These are phyloP conservation scores for Gaeumannomyces sp. DNA, from an alignment of 2,329 filamentous ascomycete genomes.

Conservation along the genomic window DNA sequence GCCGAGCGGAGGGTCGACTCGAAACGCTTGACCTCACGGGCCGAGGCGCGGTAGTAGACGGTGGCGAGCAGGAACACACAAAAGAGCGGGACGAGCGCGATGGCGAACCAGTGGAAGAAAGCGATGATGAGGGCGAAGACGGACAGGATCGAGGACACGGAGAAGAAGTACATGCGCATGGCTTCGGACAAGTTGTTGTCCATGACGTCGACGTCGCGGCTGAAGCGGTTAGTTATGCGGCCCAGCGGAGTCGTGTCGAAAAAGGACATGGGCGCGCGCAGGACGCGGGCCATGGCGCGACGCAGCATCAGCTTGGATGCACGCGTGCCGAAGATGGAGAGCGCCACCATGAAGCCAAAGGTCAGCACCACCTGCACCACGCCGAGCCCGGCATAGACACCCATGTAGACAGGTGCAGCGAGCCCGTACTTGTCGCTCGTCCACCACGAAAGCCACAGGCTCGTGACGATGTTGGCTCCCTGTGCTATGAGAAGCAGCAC, in stretches of 20 bases:
- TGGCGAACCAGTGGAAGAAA: constrained; percentile 85
- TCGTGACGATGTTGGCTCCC: constrained; percentile 79
- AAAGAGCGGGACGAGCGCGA: constrained; percentile 58
- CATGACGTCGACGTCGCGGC: constrained; percentile 92
- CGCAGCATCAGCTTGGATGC: constrained; percentile 78
- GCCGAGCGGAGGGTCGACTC: constrained; percentile 81
- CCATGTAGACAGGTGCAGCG: constrained; percentile 64
- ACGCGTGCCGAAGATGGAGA: constrained; percentile 74
- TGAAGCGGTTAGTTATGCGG: constrained; percentile 93
- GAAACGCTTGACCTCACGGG: constrained; percentile 89
- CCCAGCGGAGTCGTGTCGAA: constrained; percentile 96
- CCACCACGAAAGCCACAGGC: constrained; percentile 92
- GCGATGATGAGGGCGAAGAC: constrained; percentile 88
- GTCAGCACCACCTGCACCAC: constrained; percentile 64
- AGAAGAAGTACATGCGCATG: constrained; percentile 88
- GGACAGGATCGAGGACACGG: constrained; percentile 71
- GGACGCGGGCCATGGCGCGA: constrained; percentile 69
- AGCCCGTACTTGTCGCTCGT: constrained; percentile 71
- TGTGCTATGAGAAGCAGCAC: constrained; percentile 65
- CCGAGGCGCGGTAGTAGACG: constrained; percentile 83
- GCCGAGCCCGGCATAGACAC: constrained; percentile 65
- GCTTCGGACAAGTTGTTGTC: constrained; percentile 86
- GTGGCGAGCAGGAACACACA: constrained; percentile 75
- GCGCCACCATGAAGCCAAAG: constrained; percentile 72
- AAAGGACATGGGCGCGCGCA: constrained; percentile 76